Conservation (phyloP, 1,139 yeast genomes). For the Sporopachydermia cereana region DNA sequence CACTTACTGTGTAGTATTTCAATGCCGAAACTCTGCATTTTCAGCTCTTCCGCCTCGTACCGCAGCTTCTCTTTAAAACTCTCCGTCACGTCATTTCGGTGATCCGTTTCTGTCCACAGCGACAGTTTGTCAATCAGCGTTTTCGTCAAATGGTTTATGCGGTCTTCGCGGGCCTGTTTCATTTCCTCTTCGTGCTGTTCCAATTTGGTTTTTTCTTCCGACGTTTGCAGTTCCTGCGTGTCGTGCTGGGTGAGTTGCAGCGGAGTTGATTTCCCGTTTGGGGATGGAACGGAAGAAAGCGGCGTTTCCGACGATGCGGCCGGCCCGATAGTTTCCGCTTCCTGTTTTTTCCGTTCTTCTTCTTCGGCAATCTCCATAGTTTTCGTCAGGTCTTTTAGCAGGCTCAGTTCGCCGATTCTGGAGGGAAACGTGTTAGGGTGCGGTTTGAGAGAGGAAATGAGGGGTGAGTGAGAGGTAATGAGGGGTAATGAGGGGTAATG, state of each 20-base stretch:
- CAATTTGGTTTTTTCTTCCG: conserved; percentile 46
- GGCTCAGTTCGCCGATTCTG: conserved; percentile 76
- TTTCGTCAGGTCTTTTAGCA: conserved; percentile 68
- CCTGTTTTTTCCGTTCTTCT: conserved; percentile 9
- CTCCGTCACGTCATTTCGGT: conserved; percentile 51
- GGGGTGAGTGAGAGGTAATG: too few relatives aligned
- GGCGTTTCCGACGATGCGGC: not conserved
- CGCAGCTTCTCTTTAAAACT: conserved; percentile 58
- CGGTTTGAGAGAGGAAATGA: too few relatives aligned
- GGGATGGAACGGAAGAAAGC: conserved; percentile 3
- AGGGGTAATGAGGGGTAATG: too few relatives aligned
- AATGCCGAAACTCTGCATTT: conserved; percentile 89
- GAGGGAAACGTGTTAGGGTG: not conserved
- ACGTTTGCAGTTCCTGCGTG: conserved; percentile 27
- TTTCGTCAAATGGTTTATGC: conserved; percentile 51
- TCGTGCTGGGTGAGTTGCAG: conserved; percentile 24
- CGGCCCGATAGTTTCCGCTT: conserved; percentile 7
- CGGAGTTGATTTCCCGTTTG: conserved; percentile 4
- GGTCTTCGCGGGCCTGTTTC: conserved; percentile 55
- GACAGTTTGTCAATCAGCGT: conserved; percentile 58
- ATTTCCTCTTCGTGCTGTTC: conserved; percentile 77
- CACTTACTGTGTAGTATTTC: conserved; percentile 56
- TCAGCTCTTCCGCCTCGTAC: conserved; percentile 71
- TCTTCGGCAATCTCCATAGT: conserved; percentile 39
- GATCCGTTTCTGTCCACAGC: conserved; percentile 75